A percentile compares a stretch with the other conserved stretches of the same genome.
phyloP scores from a whole-genome alignment of 2,329 filamentous ascomycete species.

The Drechslerella stenobrocha region DNA sequence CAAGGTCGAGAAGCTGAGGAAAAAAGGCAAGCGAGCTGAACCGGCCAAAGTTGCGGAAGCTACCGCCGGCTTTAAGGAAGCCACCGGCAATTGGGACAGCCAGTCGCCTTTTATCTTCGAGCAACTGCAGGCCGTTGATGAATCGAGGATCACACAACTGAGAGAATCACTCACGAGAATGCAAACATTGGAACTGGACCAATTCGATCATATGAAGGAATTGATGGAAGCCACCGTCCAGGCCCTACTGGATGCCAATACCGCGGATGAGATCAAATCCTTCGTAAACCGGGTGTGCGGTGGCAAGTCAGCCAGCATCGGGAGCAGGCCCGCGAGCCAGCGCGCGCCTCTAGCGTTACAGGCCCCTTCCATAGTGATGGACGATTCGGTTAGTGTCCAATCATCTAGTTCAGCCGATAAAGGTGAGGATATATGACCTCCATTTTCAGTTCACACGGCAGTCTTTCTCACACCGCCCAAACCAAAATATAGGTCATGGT shows the following conservation, averaged over 20 bases:
- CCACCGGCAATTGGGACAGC: slow-evolving; percentile 85
- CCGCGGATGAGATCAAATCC: slow-evolving; percentile 79
- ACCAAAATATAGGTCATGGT: slow-evolving; percentile 14
- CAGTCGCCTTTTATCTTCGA: slow-evolving; percentile 95
- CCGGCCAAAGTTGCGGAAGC: slow-evolving; percentile 77
- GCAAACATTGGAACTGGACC: slow-evolving; percentile 88
- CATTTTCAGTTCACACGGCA: background rate
- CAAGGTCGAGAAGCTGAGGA: slow-evolving; percentile 79
- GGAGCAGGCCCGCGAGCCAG: slow-evolving; percentile 55
- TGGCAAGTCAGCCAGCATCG: slow-evolving; percentile 54
- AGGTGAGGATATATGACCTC: slow-evolving; percentile 22
- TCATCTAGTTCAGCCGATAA: slow-evolving; percentile 59
- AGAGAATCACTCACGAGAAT: slow-evolving; percentile 89
- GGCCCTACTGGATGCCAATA: slow-evolving; percentile 80
- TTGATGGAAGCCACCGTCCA: slow-evolving; percentile 79
- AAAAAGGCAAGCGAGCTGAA: slow-evolving; percentile 75
- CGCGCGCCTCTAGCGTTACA: slow-evolving; percentile 55
- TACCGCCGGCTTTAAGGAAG: slow-evolving; percentile 71
- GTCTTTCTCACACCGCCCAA: background rate
- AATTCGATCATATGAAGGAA: slow-evolving; percentile 73
- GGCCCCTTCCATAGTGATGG: slow-evolving; percentile 56
- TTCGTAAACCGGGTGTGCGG: slow-evolving; percentile 60
- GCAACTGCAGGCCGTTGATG: slow-evolving; percentile 84
- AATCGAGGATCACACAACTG: slow-evolving; percentile 83
- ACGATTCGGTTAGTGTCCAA: slow-evolving; percentile 63